Evolutionary conservation across 495 filamentous ascomycete species (phyloP).

Genomic region (Aspergillus wentii): DNA sequence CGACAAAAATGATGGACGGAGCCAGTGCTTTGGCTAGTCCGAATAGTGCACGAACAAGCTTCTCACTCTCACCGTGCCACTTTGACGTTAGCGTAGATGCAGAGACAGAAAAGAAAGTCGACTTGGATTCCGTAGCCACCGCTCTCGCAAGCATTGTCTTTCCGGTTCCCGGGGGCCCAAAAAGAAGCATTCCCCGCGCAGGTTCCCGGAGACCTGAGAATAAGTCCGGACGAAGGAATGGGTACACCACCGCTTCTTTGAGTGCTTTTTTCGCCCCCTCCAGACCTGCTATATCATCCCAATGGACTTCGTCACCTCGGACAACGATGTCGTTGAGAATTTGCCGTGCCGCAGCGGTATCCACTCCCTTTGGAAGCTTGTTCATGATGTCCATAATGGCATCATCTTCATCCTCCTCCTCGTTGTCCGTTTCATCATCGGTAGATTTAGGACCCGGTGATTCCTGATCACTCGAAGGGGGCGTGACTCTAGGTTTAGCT

Average conservation of each 20-base stretch:
- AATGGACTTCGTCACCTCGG: slow-evolving; percentile 89
- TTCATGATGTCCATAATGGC: slow-evolving; percentile 60
- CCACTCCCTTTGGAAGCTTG: slow-evolving; percentile 73
- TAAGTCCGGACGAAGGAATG: slow-evolving; percentile 90
- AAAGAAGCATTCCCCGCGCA: slow-evolving; percentile 91
- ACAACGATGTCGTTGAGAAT: slow-evolving; percentile 97
- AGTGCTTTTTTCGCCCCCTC: slow-evolving; percentile 87
- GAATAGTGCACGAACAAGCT: slow-evolving; percentile 92
- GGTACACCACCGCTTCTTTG: slow-evolving; percentile 96
- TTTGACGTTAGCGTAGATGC: slow-evolving; percentile 92
- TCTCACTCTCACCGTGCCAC: slow-evolving; percentile 95
- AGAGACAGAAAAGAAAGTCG: slow-evolving; percentile 96
- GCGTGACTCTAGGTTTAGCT: slow-evolving; percentile 30
- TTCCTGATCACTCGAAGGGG: slow-evolving; percentile 42
- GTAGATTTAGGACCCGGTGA: slow-evolving; percentile 24
- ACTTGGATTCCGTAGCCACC: slow-evolving; percentile 90
- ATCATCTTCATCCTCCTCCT: slow-evolving; percentile 34
- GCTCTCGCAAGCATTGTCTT: slow-evolving; percentile 98
- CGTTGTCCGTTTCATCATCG: slow-evolving; percentile 28
- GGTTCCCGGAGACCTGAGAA: slow-evolving; percentile 95
- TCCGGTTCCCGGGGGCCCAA: slow-evolving; percentile 93
- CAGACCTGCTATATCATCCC: slow-evolving; percentile 90
- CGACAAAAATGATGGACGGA: slow-evolving; percentile 96
- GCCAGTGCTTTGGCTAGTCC: slow-evolving; percentile 83
- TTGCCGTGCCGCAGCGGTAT: slow-evolving; percentile 76